Conservation (phyloP, 2,329 filamentous ascomycete species). For the Tolypocladium pustulatum region DNA sequence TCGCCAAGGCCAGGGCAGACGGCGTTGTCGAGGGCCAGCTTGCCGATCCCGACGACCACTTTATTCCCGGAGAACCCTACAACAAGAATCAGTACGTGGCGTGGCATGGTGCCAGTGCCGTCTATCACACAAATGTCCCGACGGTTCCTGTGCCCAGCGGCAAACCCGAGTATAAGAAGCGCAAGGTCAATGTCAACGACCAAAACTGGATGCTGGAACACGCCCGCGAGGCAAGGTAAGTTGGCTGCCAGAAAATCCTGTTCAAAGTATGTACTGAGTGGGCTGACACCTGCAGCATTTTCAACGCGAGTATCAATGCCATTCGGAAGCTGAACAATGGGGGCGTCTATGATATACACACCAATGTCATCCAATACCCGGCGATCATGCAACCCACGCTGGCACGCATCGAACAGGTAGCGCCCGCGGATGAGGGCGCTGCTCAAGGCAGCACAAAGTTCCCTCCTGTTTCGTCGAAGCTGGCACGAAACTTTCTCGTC, state of each 20-base stretch:
- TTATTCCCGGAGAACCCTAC: constrained; percentile 74
- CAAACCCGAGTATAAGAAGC: constrained; percentile 73
- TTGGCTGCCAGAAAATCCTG: neutral
- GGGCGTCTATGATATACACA: constrained; percentile 89
- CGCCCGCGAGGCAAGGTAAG: constrained; percentile 76
- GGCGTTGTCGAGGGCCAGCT: constrained; percentile 81
- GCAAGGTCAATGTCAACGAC: constrained; percentile 79
- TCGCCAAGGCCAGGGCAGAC: constrained; percentile 60
- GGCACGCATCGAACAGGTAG: constrained; percentile 67
- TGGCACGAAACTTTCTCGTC: constrained; percentile 46
- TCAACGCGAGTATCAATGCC: constrained; percentile 65
- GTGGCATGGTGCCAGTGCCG: constrained; percentile 93
- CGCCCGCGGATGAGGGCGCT: constrained; percentile 26
- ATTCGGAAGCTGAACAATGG: constrained; percentile 58
- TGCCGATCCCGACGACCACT: constrained; percentile 77
- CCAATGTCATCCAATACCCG: constrained; percentile 83
- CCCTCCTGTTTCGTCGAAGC: constrained; percentile 34
- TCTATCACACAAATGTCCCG: constrained; percentile 78
- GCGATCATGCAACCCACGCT: constrained; percentile 82
- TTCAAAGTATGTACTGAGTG: constrained; percentile 3
- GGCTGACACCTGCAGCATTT: constrained; percentile 46
- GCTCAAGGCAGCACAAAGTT: constrained; percentile 24
- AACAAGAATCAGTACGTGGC: constrained; percentile 99
- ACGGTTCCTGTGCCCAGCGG: constrained; percentile 65
- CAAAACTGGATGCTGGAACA: constrained; percentile 97